Conservation (phyloP, 208 protist genomes). For the Phytomonas serpens region DNA sequence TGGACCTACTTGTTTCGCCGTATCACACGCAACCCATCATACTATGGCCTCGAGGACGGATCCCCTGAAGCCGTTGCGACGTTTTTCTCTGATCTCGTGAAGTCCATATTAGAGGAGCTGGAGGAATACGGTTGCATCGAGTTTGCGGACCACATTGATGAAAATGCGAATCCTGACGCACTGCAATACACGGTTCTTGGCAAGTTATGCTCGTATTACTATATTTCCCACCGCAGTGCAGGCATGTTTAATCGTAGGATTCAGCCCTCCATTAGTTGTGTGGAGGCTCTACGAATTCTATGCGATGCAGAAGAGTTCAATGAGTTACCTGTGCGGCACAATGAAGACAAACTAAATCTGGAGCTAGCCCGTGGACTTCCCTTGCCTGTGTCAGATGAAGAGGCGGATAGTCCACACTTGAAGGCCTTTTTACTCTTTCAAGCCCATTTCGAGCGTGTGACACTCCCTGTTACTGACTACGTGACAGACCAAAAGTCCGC, state of each 20-base stretch:
- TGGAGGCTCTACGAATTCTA: slow-evolving; percentile 81
- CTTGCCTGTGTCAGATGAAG: slow-evolving; percentile 49
- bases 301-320: slow-evolving; percentile 95
- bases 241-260: slow-evolving; percentile 86
- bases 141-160: slow-evolving; percentile 29
- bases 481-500: slow-evolving; percentile 96
- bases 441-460: slow-evolving; percentile 91
- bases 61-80: slow-evolving; percentile 77
- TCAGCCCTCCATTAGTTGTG: slow-evolving; percentile 28
- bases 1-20: slow-evolving; percentile 99
- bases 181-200: slow-evolving; percentile 90
- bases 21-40: slow-evolving; percentile 96
- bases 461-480: slow-evolving; percentile 97
- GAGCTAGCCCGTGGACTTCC: slow-evolving; percentile 61
- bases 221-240: slow-evolving; percentile 95
- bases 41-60: slow-evolving; percentile 96
- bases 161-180: slow-evolving; percentile 48
- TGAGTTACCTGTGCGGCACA: slow-evolving; percentile 97
- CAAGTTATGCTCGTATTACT: slow-evolving; percentile 98
- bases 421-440: slow-evolving; percentile 98
- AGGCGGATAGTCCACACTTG: slow-evolving; percentile 89
- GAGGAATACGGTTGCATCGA: slow-evolving; percentile 81
- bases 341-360: slow-evolving; percentile 97
- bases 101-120: slow-evolving; percentile 75
- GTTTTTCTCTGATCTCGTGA: slow-evolving; percentile 80